Conservation (phyloP, 2,329 filamentous ascomycete species). For the Bipolaris victoriae region DNA sequence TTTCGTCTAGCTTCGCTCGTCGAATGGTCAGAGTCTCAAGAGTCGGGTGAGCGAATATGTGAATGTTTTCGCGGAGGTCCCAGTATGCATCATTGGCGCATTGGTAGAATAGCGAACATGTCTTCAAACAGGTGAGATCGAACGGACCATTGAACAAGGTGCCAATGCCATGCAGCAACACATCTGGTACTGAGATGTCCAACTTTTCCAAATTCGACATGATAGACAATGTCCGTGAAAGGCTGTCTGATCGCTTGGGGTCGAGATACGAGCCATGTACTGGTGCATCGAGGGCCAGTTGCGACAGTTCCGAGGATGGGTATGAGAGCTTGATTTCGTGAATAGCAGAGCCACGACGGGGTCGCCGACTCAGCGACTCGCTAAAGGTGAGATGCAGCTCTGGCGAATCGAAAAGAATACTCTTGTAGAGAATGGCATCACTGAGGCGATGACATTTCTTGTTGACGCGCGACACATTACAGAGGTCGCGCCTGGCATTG, state of each 20-base stretch:
- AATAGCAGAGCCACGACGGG: conserved; percentile 42
- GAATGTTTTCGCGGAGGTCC: conserved; percentile 44
- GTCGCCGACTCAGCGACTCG: conserved; percentile 39
- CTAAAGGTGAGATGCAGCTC: conserved; percentile 44
- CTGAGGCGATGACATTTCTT: conserved; percentile 39
- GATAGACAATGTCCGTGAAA: conserved; percentile 41
- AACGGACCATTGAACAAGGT: conserved; percentile 44
- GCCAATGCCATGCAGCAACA: conserved; percentile 39
- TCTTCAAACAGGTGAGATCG: conserved; percentile 41
- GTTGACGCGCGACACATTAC: conserved; percentile 39
- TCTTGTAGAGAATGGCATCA: conserved; percentile 42
- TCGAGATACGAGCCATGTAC: conserved; percentile 34
- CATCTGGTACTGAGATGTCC: conserved; percentile 41
- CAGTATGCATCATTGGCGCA: conserved; percentile 41
- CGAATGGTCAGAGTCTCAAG: conserved; percentile 38
- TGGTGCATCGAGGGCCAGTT: conserved; percentile 38
- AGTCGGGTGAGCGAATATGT: conserved; percentile 43
- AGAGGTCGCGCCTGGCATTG: conserved; percentile 35
- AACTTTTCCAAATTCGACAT: conserved; percentile 44
- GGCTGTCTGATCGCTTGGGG: conserved; percentile 34
- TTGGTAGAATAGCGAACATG: conserved; percentile 41
- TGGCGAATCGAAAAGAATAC: conserved; percentile 40
- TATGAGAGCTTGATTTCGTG: conserved; percentile 41
- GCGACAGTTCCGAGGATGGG: conserved; percentile 39
- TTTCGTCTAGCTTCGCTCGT: conserved; percentile 39